These are phyloP conservation scores for Ceratocystis diversiconidia DNA, from an alignment of 2,329 filamentous ascomycete species.

Conservation along the genomic window DNA sequence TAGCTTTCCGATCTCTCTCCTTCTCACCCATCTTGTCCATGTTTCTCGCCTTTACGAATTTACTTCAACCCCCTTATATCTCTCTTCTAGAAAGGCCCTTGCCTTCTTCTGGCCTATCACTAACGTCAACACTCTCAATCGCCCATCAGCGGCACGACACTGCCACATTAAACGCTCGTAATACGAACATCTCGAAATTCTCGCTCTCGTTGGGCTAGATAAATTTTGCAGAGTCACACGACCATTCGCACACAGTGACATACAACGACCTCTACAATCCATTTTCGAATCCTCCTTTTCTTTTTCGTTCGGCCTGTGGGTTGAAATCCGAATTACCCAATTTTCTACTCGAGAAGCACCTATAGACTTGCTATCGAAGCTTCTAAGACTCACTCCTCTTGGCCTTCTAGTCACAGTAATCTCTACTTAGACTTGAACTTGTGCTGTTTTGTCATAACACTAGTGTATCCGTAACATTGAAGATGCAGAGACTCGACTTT, in stretches of 20 bases:
- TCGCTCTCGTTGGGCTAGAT: background rate
- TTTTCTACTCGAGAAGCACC: background rate
- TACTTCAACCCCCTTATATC: background rate
- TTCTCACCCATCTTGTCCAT: background rate
- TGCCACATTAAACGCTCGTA: background rate
- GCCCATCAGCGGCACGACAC: background rate
- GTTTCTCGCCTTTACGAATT: background rate
- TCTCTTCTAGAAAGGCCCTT: background rate
- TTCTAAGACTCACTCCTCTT: too few species aligned
- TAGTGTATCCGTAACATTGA: constrained; percentile 7
- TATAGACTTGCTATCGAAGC: too few species aligned
- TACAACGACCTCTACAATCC: background rate
- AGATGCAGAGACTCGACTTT: constrained; percentile 21
- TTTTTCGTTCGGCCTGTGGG: background rate
- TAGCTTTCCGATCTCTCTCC: background rate
- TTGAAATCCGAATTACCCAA: background rate
- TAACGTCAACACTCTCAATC: background rate
- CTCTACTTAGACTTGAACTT: background rate
- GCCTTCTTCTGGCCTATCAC: background rate
- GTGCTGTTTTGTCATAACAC: background rate
- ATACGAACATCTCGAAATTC: background rate
- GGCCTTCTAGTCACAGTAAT: background rate
- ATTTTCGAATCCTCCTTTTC: background rate
- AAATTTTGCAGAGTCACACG: background rate
- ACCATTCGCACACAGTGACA: background rate